A percentile compares a stretch with the other conserved stretches of the same genome.
These are phyloP conservation scores for Hibiscus trionum DNA, from an alignment of 345 rosid genomes.

Conservation along the genomic window DNA sequence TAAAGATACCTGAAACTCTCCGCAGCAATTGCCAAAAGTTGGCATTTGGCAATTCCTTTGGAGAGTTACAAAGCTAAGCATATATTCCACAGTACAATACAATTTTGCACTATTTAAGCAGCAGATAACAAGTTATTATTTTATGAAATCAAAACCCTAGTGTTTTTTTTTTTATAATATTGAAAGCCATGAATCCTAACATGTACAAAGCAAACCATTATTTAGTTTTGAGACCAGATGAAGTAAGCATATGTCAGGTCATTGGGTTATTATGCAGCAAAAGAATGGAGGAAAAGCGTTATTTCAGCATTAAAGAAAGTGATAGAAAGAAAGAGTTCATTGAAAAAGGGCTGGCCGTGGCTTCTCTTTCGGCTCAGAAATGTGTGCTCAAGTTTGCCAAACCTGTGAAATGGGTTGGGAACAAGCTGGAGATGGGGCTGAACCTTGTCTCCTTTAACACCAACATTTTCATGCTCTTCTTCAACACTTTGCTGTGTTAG, in stretches of 20 bases:
- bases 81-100: background rate
- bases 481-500: background rate
- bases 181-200: background rate
- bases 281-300: background rate
- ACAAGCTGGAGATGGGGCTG: background rate
- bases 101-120: background rate
- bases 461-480: slow-evolving; percentile 1
- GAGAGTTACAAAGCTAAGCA: slow-evolving; percentile 1
- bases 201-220: background rate
- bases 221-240: background rate
- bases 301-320: no score
- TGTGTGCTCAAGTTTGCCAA: background rate
- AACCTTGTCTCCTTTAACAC: background rate
- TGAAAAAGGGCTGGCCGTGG: background rate
- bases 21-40: background rate
- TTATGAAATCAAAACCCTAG: background rate
- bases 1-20: background rate
- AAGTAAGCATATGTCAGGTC: background rate
- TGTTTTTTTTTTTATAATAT: background rate
- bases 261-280: background rate
- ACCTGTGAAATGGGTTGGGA: background rate
- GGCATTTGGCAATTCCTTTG: background rate
- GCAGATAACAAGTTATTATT: background rate
- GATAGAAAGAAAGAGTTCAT: background rate
- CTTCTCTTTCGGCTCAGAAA: background rate